These are phyloP conservation scores for Rubroboletus pulcherrimus DNA, from an alignment of 768 basidiomycete species.

Conservation along the genomic window DNA sequence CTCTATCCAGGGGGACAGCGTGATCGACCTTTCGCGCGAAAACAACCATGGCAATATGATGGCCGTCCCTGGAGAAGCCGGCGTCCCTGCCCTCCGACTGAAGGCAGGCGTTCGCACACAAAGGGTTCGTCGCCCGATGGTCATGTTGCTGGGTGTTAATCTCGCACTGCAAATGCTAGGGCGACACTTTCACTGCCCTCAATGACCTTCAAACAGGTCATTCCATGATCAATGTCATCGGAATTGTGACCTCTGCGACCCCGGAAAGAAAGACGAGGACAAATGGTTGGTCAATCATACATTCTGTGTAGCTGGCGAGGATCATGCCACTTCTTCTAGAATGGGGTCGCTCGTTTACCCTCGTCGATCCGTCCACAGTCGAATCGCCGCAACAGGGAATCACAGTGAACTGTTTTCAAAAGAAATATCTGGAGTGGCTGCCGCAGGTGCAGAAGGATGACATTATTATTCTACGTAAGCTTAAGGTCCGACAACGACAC, in stretches of 20 bases:
- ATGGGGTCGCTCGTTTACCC: constrained; percentile 38
- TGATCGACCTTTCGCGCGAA: background rate
- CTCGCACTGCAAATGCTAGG: constrained; percentile 14
- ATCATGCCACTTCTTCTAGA: constrained; percentile 35
- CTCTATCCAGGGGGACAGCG: background rate
- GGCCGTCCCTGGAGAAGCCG: background rate
- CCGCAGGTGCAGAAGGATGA: constrained; percentile 48
- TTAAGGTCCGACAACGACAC: constrained; percentile 40
- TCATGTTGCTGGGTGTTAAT: background rate
- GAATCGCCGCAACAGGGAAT: constrained; percentile 25
- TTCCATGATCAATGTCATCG: constrained; percentile 29
- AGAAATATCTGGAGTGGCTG: constrained; percentile 44
- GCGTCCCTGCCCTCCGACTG: background rate
- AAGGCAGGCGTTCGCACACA: constrained; percentile 26
- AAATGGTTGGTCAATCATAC: constrained; percentile 24
- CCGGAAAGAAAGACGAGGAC: constrained; percentile 16
- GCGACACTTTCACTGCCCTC: constrained; percentile 25
- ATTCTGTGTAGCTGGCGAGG: background rate
- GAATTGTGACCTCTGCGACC: constrained; percentile 24
- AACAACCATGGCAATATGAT: background rate
- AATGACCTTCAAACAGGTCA: constrained; percentile 8
- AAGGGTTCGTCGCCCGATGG: constrained; percentile 20
- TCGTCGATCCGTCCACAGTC: constrained; percentile 52
- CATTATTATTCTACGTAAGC: constrained; percentile 45
- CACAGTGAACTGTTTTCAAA: constrained; percentile 51